phyloP scores from a whole-genome alignment of 176 grass and related monocot genomes.

The Themeda triandra region DNA sequence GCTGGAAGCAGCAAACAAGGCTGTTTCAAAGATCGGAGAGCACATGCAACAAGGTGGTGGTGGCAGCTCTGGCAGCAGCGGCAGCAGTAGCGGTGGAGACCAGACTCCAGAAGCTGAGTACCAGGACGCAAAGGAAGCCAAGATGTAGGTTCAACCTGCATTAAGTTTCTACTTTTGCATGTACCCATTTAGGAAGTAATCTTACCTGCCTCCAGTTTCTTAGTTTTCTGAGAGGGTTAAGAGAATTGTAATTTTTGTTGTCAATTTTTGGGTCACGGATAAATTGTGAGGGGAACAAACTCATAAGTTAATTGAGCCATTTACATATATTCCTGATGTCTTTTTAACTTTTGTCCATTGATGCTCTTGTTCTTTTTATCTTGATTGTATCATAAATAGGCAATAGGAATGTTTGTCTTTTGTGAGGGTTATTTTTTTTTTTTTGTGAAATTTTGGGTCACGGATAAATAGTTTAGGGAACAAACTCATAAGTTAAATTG shows the following conservation, averaged over 20 bases:
- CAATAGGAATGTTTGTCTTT: not conserved
- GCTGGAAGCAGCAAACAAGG: constrained; percentile 87
- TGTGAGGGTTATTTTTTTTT: too few relatives aligned
- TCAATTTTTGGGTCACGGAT: constrained; percentile 5
- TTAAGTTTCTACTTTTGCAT: constrained; percentile 5
- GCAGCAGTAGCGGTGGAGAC: constrained; percentile 35
- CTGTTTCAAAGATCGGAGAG: constrained; percentile 89
- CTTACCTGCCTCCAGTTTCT: not conserved
- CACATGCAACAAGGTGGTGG: constrained; percentile 73
- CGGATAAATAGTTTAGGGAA: too few relatives aligned
- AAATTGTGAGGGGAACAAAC: constrained; percentile 28
- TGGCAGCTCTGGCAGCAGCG: not conserved
- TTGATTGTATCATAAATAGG: not conserved
- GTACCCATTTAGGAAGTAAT: constrained; percentile 45
- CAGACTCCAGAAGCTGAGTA: constrained; percentile 91
- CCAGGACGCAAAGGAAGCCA: constrained; percentile 60
- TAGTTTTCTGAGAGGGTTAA: constrained; percentile 2
- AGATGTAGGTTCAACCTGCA: constrained; percentile 44
- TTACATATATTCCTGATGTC: not conserved
- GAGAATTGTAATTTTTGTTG: constrained; percentile 9
- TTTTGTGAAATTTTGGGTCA: too few relatives aligned
- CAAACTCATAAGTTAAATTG: too few relatives aligned
- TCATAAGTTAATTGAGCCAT: constrained; percentile 21
- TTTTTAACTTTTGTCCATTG: not conserved
- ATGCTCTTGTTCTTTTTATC: not conserved